Evolutionary conservation across 352 stramenopile species (phyloP).

Genomic region (Globisporangium viniferum): DNA sequence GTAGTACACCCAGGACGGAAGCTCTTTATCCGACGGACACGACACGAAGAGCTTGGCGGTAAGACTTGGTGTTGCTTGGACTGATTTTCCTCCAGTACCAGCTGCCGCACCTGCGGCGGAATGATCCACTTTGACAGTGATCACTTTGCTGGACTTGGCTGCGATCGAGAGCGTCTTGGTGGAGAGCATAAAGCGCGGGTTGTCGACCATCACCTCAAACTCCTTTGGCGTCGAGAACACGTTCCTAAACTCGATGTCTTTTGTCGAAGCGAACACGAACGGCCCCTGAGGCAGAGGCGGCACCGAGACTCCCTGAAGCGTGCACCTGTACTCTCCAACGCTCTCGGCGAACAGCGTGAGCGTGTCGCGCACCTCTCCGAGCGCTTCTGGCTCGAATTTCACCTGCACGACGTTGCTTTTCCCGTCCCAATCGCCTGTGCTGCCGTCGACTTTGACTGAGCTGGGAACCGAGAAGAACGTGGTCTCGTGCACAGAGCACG

Average conservation of each 20-base stretch:
- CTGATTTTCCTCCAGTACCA: constrained; percentile 10
- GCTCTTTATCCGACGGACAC: constrained; percentile 59
- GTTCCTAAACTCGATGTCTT: constrained; percentile 89
- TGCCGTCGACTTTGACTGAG: constrained; percentile 45
- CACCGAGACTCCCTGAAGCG: constrained; percentile 71
- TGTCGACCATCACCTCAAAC: constrained; percentile 83
- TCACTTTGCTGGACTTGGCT: constrained; percentile 56
- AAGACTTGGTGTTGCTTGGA: constrained; percentile 12
- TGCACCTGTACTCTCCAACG: constrained; percentile 83
- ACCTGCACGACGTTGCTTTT: constrained; percentile 53
- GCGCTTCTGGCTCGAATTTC: constrained; percentile 87
- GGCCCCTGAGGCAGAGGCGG: constrained; percentile 82
- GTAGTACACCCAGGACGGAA: constrained; percentile 89
- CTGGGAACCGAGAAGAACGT: constrained; percentile 68
- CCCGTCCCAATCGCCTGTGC: constrained; percentile 70
- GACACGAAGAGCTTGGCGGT: constrained; percentile 81
- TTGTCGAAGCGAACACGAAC: constrained; percentile 57
- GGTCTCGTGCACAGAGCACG: constrained; percentile 51
- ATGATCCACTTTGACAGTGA: constrained; percentile 62
- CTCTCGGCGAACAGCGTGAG: constrained; percentile 58
- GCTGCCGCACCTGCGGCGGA: constrained; percentile 5
- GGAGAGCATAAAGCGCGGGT: constrained; percentile 61
- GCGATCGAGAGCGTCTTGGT: constrained; percentile 57
- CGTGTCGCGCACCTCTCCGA: constrained; percentile 83
- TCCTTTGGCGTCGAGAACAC: constrained; percentile 75